Base-by-base conservation (phyloP, 2,329 filamentous ascomycete species). In the Xylariaceae sp. region DNA sequence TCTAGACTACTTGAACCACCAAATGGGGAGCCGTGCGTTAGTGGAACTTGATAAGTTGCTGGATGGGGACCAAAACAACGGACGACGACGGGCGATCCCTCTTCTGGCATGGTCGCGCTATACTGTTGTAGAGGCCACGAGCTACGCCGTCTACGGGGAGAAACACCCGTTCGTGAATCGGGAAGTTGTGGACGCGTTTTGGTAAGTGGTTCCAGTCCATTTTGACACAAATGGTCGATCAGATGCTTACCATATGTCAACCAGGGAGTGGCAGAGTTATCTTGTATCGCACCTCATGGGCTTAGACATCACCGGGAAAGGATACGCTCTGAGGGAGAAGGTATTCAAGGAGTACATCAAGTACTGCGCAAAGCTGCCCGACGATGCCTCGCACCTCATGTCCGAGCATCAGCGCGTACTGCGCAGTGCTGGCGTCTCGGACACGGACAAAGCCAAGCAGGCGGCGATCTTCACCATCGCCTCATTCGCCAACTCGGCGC, bases 401-500 rank as follows among this genome's bases (percentile, higher is more conserved):
- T 39, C 29, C 6, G 41, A 34, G 52, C 52, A 48, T 12, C 44
- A 55, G 41, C 52, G 34, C 41, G 33, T 41, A 26, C 23, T 48
- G 43, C 19, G 16, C 43, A 31, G 37, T 39, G 28, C 43, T 9
- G 33, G 31, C 23, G 52, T 55, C 21, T 46, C 52, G 21, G 41
- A 48, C 29, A 40, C 31, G 19, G 40, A 43, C 26, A 43, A 43
- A 28, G 40, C 40, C 40, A 43, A 43, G 21, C 40, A 53, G 49
- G 49, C 49, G 26, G 37, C 49, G 9, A 53, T 53, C 37, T 53
- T 47, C 34, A 48, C 52, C 44, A 49, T 78, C 8, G 78, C 69
- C 0, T 58, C 77, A 28, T 64, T 77, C 3, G 70, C 71, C 34
- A 82, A 82, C 61, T 76, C 76, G 0, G 65, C 72, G 11, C 75